A percentile compares a stretch with the other conserved stretches of the same genome.
Conservation (phyloP, 108 stramenopile genomes). For the Nannochloropsis salina region DNA sequence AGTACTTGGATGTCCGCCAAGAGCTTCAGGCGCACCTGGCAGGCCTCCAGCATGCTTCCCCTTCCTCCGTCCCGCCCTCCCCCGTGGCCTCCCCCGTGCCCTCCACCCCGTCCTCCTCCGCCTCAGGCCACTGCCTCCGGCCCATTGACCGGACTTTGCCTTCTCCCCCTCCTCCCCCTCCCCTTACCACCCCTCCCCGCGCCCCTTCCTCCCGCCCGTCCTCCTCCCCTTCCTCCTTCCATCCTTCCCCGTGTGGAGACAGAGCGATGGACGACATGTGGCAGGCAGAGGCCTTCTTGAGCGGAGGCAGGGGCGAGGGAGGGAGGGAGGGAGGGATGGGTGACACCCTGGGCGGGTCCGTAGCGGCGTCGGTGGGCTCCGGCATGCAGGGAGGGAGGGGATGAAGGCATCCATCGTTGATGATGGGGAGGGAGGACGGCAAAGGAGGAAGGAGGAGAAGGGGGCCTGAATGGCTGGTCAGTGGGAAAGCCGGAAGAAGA, state of each 20-base stretch:
- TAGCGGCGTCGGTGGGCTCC: neutral
- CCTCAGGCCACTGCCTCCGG: neutral
- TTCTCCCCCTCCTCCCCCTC: too few species aligned
- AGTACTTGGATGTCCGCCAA: too few species aligned
- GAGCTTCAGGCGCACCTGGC: too few species aligned
- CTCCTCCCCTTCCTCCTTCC: too few species aligned
- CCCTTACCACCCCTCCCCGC: too few species aligned
- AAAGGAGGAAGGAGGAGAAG: neutral
- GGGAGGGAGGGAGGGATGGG: neutral
- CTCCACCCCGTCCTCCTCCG: neutral
- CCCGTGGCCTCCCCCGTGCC: neutral
- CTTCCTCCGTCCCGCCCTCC: too few species aligned
- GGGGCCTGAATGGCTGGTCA: neutral
- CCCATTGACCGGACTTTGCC: too few species aligned
- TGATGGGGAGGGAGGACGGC: neutral
- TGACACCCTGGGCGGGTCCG: neutral
- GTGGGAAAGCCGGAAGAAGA: neutral
- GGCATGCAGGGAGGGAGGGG: neutral
- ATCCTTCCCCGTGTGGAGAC: too few species aligned
- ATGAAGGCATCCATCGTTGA: neutral
- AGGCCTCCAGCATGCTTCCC: too few species aligned
- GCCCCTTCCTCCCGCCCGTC: too few species aligned
- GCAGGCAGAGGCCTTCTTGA: neutral
- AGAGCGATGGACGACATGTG: too few species aligned
- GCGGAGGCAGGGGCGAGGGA: neutral